Evolutionary conservation across 345 rosid genomes (phyloP), one percentile per base, ranked within the genome.

Genomic region (Theobroma cacao): DNA sequence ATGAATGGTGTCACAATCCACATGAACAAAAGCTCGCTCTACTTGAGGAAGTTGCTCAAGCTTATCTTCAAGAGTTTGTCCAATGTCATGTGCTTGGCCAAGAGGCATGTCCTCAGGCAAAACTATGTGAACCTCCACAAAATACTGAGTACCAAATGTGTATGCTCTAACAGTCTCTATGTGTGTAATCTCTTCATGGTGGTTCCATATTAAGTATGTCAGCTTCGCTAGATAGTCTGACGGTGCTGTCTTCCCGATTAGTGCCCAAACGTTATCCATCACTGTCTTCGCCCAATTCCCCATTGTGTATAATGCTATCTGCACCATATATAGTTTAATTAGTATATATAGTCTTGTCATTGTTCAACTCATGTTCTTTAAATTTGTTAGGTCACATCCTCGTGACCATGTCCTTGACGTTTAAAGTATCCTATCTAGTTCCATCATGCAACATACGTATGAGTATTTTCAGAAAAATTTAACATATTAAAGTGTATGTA

Each of bases 261-360:
- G 12, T 5, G 84, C 83, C 87, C 86, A 78, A 1, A 89, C 88
- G 72, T 89, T 89, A 60, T 89, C 88, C 87, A 82, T 82, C 52
- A 89, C 91, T 2, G 90, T 87, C 3, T 69, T 82, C 9, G 83
- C 74, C 91, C 91, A 87, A 6, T 86, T 87, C 36, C 82, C 61
- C 56, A 87, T 87, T 34, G 89, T 89, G 28, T 87, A 87, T 18
- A 89, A 47, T 33, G 91, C 89, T 64, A 89, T 87, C 91, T 89
- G 84, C 83, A 83, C 14, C 7, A 17, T 15, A 18, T 4, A 17
- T n/a, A 15, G n/a, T n/a, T n/a, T n/a, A n/a, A n/a, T n/a, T n/a
- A n/a, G n/a, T n/a, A 18, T 5, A 28, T 17, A n/a, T 13, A 20
- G 38, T 0, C n/a, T 50, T 13, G 3, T 14, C 7, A 17, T 48